Evolutionary conservation across 2,329 filamentous ascomycete genomes (phyloP).

Genomic region (Davidsoniella australis): DNA sequence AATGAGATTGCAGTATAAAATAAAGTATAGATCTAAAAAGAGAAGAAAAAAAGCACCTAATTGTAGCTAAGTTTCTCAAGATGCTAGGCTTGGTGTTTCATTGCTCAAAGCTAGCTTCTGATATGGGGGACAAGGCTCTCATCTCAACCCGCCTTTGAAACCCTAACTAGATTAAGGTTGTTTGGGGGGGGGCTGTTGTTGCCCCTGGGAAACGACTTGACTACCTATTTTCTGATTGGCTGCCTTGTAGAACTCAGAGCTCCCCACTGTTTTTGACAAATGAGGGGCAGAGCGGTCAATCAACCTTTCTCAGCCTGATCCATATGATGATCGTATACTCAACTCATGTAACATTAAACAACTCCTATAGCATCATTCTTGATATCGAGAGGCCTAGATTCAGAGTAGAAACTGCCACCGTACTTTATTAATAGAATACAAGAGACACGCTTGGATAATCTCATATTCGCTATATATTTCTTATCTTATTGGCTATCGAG

Average conservation of each 20-base stretch:
- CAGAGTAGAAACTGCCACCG: no score
- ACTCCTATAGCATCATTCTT: no score
- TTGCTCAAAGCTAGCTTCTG: not conserved
- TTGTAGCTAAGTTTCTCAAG: not conserved
- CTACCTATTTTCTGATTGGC: constrained; percentile 2
- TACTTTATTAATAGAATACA: no score
- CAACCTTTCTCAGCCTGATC: not conserved
- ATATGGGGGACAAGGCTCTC: not conserved
- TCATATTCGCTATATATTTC: no score
- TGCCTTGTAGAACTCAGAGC: constrained; percentile 6
- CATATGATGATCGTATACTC: no score
- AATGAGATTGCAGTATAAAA: not conserved
- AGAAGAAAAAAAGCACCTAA: not conserved
- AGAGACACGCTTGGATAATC: no score
- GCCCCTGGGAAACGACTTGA: constrained; percentile 1
- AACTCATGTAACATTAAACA: no score
- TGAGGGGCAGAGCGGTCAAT: constrained; percentile 6
- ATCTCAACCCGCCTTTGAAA: not conserved
- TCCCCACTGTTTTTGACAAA: constrained; percentile 6
- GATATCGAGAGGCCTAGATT: no score
- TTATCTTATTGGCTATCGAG: no score
- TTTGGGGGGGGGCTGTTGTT: constrained; percentile 6
- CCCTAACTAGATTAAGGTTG: not conserved
- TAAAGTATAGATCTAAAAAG: not conserved
- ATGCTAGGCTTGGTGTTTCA: not conserved